Evolutionary conservation across 1,139 yeast genomes (phyloP).

Genomic region (Suhomyces anneliseae): DNA sequence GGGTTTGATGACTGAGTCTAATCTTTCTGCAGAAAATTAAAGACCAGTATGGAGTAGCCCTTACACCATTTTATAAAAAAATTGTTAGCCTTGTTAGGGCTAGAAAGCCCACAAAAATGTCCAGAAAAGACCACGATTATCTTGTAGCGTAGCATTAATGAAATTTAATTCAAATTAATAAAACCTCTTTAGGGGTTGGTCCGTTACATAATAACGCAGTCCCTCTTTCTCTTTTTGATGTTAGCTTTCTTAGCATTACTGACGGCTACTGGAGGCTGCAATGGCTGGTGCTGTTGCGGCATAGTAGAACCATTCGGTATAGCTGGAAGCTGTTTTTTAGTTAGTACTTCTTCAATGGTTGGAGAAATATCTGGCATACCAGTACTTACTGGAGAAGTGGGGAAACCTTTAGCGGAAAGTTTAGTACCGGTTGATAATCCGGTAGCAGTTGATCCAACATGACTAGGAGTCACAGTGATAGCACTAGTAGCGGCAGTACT

Average conservation of each 20-base stretch:
- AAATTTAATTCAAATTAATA: not conserved
- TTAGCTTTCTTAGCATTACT: conserved; percentile 13
- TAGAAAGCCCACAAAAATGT: no score
- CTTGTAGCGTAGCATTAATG: no score
- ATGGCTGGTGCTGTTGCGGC: not conserved
- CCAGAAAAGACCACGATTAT: no score
- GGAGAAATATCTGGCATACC: not conserved
- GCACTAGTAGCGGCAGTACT: conserved; percentile 17
- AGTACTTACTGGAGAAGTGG: not conserved
- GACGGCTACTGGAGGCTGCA: not conserved
- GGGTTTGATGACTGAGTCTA: no score
- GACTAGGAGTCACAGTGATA: conserved; percentile 9
- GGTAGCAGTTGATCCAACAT: conserved; percentile 1
- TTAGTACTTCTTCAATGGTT: not conserved
- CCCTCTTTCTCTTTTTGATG: conserved; percentile 32
- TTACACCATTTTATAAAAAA: no score
- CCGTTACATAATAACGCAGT: conserved; percentile 34
- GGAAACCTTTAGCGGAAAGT: not conserved
- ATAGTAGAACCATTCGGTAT: not conserved
- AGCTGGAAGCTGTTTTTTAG: not conserved
- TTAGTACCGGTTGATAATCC: not conserved
- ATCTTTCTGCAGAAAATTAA: no score
- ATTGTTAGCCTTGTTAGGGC: not conserved
- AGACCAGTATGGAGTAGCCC: no score
- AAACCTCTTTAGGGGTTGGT: not conserved